Conservation (phyloP, 495 filamentous ascomycete species). For the Penicillium canariense region DNA sequence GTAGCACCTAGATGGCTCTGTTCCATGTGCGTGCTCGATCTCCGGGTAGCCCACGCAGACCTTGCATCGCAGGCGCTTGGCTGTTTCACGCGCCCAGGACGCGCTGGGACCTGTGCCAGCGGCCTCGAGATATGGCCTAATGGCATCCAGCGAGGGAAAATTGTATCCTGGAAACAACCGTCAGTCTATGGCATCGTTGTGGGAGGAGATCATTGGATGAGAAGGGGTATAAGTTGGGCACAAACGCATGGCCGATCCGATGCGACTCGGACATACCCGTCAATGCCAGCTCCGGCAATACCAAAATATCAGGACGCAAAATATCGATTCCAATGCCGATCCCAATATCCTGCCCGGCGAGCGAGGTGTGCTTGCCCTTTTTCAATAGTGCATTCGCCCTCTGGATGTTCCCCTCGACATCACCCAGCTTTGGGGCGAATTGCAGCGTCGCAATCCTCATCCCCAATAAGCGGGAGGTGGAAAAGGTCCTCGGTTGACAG, state of each 20-base stretch:
- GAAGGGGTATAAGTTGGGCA: background rate
- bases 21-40: slow-evolving; percentile 28
- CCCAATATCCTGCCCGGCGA: background rate
- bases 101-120: slow-evolving; percentile 69
- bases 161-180: slow-evolving; percentile 69
- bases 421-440: slow-evolving; percentile 70
- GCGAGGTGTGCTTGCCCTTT: slow-evolving; percentile 25
- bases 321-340: slow-evolving; percentile 26
- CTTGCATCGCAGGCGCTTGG: slow-evolving; percentile 67
- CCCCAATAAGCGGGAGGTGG: slow-evolving; percentile 14
- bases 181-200: background rate
- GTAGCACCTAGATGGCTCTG: slow-evolving; percentile 53
- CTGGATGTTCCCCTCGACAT: slow-evolving; percentile 71
- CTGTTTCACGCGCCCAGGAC: slow-evolving; percentile 74
- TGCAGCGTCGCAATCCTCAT: slow-evolving; percentile 86
- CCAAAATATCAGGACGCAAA: slow-evolving; percentile 55
- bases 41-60: slow-evolving; percentile 94
- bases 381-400: slow-evolving; percentile 70
- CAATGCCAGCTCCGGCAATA: slow-evolving; percentile 87
- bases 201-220: background rate
- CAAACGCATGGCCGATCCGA: background rate
- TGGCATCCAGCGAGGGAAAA: slow-evolving; percentile 74
- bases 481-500: slow-evolving; percentile 6
- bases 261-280: slow-evolving; percentile 55
- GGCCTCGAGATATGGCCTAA: slow-evolving; percentile 78